A percentile compares a stretch with the other conserved stretches of the same genome.
Conservation (phyloP, 2,329 filamentous ascomycete species). For the Seiridium cupressi region DNA sequence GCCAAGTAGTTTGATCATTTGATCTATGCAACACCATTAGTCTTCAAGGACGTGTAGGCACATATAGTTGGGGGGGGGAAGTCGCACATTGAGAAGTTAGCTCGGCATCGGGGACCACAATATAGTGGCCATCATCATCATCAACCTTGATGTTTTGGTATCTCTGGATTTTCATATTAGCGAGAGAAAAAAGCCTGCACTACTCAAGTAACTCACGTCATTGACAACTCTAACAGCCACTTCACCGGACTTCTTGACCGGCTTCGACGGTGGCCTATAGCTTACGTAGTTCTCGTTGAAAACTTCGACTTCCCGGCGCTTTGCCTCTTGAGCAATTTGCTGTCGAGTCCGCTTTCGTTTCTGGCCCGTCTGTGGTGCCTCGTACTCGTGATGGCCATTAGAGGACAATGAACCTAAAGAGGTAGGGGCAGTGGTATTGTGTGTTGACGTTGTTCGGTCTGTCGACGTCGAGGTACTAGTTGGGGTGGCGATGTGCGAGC, state of each 20-base stretch:
- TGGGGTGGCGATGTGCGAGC: slow-evolving; percentile 70
- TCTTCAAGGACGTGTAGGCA: neutral
- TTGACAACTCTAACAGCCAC: slow-evolving; percentile 62
- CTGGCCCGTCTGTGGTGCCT: slow-evolving; percentile 68
- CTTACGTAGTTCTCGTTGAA: slow-evolving; percentile 70
- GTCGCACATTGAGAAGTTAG: slow-evolving; percentile 86
- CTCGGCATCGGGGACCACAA: slow-evolving; percentile 82
- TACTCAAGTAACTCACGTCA: slow-evolving; percentile 52
- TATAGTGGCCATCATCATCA: slow-evolving; percentile 96
- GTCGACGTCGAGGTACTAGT: slow-evolving; percentile 75
- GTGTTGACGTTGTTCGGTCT: slow-evolving; percentile 75
- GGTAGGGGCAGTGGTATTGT: slow-evolving; percentile 86
- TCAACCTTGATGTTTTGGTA: slow-evolving; percentile 73
- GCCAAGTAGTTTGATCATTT: slow-evolving; percentile 84
- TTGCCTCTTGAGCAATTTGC: slow-evolving; percentile 78
- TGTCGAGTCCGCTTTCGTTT: slow-evolving; percentile 82
- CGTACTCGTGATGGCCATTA: slow-evolving; percentile 63
- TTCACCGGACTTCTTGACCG: slow-evolving; percentile 85
- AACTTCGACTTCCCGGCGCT: slow-evolving; percentile 70
- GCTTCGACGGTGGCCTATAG: slow-evolving; percentile 84
- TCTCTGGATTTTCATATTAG: slow-evolving; percentile 16
- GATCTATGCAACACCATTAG: slow-evolving; percentile 54
- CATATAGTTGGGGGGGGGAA: neutral
- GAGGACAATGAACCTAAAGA: slow-evolving; percentile 73
- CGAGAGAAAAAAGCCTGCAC: neutral